Evolutionary conservation across 164 flowering plant genomes (phyloP), one percentile per base, ranked within the genome.

Genomic region (Vitis rotundifolia): DNA sequence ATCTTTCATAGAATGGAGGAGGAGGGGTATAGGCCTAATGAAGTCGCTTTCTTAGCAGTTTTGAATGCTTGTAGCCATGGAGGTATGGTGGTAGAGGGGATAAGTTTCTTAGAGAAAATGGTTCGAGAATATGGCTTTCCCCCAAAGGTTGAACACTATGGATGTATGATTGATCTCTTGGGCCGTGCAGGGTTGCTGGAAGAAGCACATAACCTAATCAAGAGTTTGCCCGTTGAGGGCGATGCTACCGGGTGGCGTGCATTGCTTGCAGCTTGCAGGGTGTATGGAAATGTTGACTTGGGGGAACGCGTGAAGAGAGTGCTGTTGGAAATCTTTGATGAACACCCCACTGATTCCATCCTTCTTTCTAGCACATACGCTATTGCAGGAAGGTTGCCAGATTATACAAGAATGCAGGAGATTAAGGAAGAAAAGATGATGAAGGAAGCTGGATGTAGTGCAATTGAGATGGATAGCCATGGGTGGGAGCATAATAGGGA

Each of bases 41-140:
- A 78, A 64, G 78, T 84, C 29, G 75, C 86, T 58, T 82, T 84
- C 68, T 68, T 82, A 66, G 80, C 79, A 22, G 74, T 81, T 31
- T 66, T 84, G 52, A 79, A 31, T 69, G 86, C 87, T 68, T 86
- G 86, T 62, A 81, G 83, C 60, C 87, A 86, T 79, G 80, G 82
- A 62, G 87, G 89, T 8, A 50, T 84, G 59, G 83, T 86, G n/a
- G 11, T n/a, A 29, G 89, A 86, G 63, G 89, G 83, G 9, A 76
- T 74, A 69, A 54, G 50, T 11, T 80, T 66, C 67, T 82, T 83
- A 55, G 68, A 82, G 65, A 76, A 57, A 66, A 82, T 82, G 85
- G 75, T 81, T 54, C 22, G 50, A 12, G 69, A 51, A 48, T 76
- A 77, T 59, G 72, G 79, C 6, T 63, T 80, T 37, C 55, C 22